Base-by-base conservation (phyloP, 2,329 filamentous ascomycete genomes). In the Alternaria sp. region DNA sequence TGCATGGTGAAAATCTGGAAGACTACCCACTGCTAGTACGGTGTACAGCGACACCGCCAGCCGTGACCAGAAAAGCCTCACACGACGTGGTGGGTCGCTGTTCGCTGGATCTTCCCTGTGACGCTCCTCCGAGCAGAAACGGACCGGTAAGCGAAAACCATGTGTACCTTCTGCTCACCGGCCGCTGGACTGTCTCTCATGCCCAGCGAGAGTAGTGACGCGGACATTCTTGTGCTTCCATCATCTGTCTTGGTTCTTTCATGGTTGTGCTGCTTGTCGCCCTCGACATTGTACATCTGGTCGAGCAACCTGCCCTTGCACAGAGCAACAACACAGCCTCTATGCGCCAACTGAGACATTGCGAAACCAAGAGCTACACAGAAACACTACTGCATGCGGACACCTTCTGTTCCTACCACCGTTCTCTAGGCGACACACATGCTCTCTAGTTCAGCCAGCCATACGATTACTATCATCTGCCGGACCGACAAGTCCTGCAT, bases 1-100 rank as follows among this genome's bases (percentile, higher is more conserved):
- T 70, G 70, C 71, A 69, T 36, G 49, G 56, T 61, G 62, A 69
- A 70, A 71, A 69, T 62, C 65, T 68, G 23, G 57, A 57, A 59
- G 36, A 28, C 43, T 36, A 52, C 54, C 68, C 61, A 51, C 71
- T 68, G 69, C 47, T 68, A 60, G 43, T 54, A 28, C 49, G 56
- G 64, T 46, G 49, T 40, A 36, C 54, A 61, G 44, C 23, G n/a
- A 21, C 30, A 32, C 47, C 59, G 59, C 59, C 52, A 54, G 52
- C 63, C 57, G 28, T 62, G 47, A 26, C 57, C 46, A 65, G 58
- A 55, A 57, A 61, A 50, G 65, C 61, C 67, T 56, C 54, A 64
- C 63, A 62, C 65, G 44, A 70, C 66, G 64, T 72, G 67, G 68
- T 72, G 66, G 66, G 43, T 62, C 57, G 43, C 50, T 56, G 65